Evolutionary conservation across 306 rosid genomes (phyloP).

Genomic region (Prunus persica): DNA sequence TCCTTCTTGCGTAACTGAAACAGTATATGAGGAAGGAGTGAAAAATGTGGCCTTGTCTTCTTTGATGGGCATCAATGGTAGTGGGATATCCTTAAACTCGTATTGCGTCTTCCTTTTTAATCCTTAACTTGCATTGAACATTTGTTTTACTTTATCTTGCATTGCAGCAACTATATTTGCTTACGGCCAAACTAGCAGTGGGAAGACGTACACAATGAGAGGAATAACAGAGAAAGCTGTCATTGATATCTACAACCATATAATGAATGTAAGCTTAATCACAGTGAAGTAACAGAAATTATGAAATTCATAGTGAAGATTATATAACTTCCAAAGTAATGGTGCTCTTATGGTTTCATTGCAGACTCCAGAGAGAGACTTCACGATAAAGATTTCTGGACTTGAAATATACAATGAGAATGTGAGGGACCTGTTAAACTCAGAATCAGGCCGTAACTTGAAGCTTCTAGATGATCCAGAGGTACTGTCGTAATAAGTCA

Average conservation of each 20-base stretch:
- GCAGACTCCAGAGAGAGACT: slow-evolving; percentile 92
- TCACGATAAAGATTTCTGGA: slow-evolving; percentile 82
- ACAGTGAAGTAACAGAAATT: neutral
- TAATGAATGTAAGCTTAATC: slow-evolving; percentile 54
- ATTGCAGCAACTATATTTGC: slow-evolving; percentile 91
- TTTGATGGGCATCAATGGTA: slow-evolving; percentile 94
- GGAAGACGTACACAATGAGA: slow-evolving; percentile 97
- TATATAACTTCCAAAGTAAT: slow-evolving; percentile 8
- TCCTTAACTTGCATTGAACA: neutral
- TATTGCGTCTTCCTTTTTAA: neutral
- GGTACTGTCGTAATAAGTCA: slow-evolving; percentile 33
- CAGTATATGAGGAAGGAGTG: slow-evolving; percentile 95
- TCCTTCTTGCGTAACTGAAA: slow-evolving; percentile 61
- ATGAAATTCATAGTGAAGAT: slow-evolving; percentile 1
- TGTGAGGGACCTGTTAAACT: slow-evolving; percentile 83
- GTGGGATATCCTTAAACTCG: slow-evolving; percentile 4
- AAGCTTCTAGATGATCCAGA: slow-evolving; percentile 97
- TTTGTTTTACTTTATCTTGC: slow-evolving; percentile 14
- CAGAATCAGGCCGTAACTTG: slow-evolving; percentile 87
- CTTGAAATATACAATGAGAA: slow-evolving; percentile 98
- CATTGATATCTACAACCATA: slow-evolving; percentile 82
- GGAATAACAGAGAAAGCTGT: slow-evolving; percentile 99
- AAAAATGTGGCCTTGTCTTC: slow-evolving; percentile 92
- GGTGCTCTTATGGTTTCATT: slow-evolving; percentile 23
- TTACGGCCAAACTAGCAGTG: slow-evolving; percentile 99